A percentile compares a stretch with the other conserved stretches of the same genome.
Conservation (phyloP, 345 rosid genomes). For the Noccaea caerulescens region DNA sequence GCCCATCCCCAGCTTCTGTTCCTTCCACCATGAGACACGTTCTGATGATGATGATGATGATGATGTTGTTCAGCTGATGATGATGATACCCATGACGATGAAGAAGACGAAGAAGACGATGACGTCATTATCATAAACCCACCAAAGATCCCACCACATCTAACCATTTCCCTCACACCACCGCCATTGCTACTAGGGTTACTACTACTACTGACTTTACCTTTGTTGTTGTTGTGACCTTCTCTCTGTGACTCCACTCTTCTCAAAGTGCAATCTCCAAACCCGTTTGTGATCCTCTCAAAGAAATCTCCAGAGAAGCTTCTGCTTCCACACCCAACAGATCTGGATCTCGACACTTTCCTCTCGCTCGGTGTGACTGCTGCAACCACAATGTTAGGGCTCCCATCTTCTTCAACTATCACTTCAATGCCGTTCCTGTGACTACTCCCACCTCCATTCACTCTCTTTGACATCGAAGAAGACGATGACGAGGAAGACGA, state of each 20-base stretch:
- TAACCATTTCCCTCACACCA: constrained; percentile 72
- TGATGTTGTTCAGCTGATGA: constrained; percentile 63
- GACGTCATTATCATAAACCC: constrained; percentile 82
- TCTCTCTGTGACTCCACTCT: constrained; percentile 98
- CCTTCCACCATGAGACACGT: constrained; percentile 46
- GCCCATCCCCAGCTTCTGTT: constrained; percentile 93
- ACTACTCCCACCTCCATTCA: constrained; percentile 28
- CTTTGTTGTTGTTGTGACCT: constrained; percentile 52
- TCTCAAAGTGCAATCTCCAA: constrained; percentile 93
- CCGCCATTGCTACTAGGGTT: constrained; percentile 8
- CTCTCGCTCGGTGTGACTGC: constrained; percentile 57
- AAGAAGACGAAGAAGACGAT: constrained; percentile 71
- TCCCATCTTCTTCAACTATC: constrained; percentile 63
- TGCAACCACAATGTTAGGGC: constrained; percentile 53
- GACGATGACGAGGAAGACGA: constrained; percentile 44
- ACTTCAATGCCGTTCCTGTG: constrained; percentile 45
- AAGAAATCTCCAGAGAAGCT: constrained; percentile 98
- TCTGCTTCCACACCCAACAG: constrained; percentile 97
- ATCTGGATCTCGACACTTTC: constrained; percentile 98
- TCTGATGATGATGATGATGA: constrained; percentile 52
- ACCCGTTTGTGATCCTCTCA: constrained; percentile 93
- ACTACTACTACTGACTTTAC: constrained; percentile 31
- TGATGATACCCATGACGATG: constrained; percentile 62
- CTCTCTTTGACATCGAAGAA: constrained; percentile 56
- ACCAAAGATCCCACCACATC: constrained; percentile 92